Evolutionary conservation across 2,329 filamentous ascomycete genomes (phyloP), one percentile per base, ranked within the genome.

Genomic region (Alternaria sp.): DNA sequence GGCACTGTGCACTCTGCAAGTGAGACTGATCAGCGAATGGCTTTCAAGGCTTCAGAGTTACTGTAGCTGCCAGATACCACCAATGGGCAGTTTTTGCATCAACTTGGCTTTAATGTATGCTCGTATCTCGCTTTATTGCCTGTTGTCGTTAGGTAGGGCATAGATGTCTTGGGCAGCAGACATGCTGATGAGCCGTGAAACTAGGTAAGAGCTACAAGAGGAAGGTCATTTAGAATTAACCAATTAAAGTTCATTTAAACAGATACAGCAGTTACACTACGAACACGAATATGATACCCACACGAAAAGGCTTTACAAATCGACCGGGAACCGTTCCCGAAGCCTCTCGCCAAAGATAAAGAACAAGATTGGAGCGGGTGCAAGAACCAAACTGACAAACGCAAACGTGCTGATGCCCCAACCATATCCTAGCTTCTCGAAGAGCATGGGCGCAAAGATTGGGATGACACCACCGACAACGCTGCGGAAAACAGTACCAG

Each of bases 391-490:
- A 43, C 71, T 69, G 16, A 79, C 62, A 54, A 85, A 85, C 1
- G 72, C 83, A 67, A 85, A 85, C 2, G 83, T 74, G 27, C 77
- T 81, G n/a, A 84, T 79, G 2, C 82, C 82, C 82, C 83, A 85
- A 3, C 83, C 83, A 62, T 84, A 81, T 0, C 83, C 83, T 9
- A 84, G 41, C 14, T 70, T 76, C 2, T 83, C 78, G 51, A 84
- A 81, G 43, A 85, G 59, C 0, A 58, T 61, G 0, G 82, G 81
- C 4, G 81, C 82, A 49, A 83, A 75, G 3, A 85, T 66, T 1
- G 83, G 83, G 22, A 85, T 75, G 0, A 84, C 67, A 5, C 82
- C 83, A 5, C 83, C 83, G 16, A 84, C 69, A 1, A 85, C 40
- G 48, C 77, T 80, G 20, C 83, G 70, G 54, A 85, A 84, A 0